Evolutionary conservation across 2,329 filamentous ascomycete genomes (phyloP), one percentile per base, ranked within the genome.

Genomic region (Phialophora verrucosa): DNA sequence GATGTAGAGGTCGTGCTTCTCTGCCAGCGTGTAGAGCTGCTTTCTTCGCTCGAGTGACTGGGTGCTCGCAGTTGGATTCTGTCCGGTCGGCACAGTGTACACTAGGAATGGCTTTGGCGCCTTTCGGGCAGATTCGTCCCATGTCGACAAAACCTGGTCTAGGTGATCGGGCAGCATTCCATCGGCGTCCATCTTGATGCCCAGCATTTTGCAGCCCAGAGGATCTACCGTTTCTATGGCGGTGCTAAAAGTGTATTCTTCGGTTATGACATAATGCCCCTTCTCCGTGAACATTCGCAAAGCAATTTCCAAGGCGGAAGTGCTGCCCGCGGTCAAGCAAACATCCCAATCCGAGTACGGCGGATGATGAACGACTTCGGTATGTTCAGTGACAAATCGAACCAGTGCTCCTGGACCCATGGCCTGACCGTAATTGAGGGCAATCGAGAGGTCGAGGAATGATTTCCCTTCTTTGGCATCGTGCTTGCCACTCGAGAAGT

Each of bases 341-440:
- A 91, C 91, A 70, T 87, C 84, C 95, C 95, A 99, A 80, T 99
- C 93, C 20, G 89, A 85, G 76, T 98, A 98, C 0, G 91, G 92
- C 17, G 94, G 93, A 68, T 87, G 84, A 78, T 92, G 91, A 17
- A 97, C 88, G 63, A 98, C 87, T 80, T 99, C 94, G 0, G 93
- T 96, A 79, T 98, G 95, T 82, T 99, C 95, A 0, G 93, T 96
- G 59, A 98, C 84, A 81, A 91, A 98, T 67, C 95, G 89, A 69
- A 97, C 82, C 77, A 99, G 83, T 80, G 97, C 95, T 3, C 92
- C 90, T 11, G 92, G 88, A 20, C 95, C 95, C 20, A 88, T 88
- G 8, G 93, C 89, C 80, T 97, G 93, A 38, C 91, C 92, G 77
- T 99, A 99, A 80, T 99, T 98, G 76, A 97, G 88, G 0, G 91